Percentiles rank a stretch among this genome's conserved stretches.
Evolutionary conservation across 2,329 filamentous ascomycete species (phyloP).

Genomic region (Sporothrix dimorphospora): DNA sequence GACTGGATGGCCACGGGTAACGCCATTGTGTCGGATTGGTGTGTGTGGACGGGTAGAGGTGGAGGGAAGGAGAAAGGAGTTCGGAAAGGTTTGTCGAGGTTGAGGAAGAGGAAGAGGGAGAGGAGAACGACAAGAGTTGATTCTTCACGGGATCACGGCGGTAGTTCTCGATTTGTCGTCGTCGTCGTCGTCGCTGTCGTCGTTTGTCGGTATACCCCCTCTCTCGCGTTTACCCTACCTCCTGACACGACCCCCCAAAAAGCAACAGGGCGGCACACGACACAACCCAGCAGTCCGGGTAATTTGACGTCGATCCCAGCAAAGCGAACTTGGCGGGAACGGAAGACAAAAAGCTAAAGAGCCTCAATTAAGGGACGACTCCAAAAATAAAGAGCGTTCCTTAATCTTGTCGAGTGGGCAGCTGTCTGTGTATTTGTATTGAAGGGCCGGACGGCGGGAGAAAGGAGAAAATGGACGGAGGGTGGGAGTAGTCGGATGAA

Average conservation of each 20-base stretch:
- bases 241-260: conserved; percentile 10
- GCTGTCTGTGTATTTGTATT: not conserved
- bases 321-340: conserved; percentile 12
- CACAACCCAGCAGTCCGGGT: conserved; percentile 28
- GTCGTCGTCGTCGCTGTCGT: not conserved
- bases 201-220: conserved; percentile 21
- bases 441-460: not conserved
- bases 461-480: not conserved
- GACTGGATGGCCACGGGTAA: conserved; percentile 69
- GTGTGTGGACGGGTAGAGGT: not conserved
- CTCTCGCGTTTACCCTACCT: conserved; percentile 46
- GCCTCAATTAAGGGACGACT: conserved; percentile 14
- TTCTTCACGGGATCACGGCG: not conserved
- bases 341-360: not conserved
- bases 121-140: not conserved
- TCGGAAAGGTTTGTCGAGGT: not conserved
- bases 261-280: conserved; percentile 10
- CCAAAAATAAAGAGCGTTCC: conserved; percentile 11
- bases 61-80: not conserved
- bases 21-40: conserved; percentile 46
- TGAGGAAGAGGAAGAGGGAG: not conserved
- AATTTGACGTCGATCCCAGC: conserved; percentile 25
- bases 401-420: not conserved
- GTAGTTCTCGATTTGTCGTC: not conserved
- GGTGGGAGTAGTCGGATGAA: too few species aligned